Percentiles rank a stretch among this genome's conserved stretches.
These are phyloP conservation scores for Trichoderma gamsii DNA, from an alignment of 495 filamentous ascomycete species.

Conservation along the genomic window DNA sequence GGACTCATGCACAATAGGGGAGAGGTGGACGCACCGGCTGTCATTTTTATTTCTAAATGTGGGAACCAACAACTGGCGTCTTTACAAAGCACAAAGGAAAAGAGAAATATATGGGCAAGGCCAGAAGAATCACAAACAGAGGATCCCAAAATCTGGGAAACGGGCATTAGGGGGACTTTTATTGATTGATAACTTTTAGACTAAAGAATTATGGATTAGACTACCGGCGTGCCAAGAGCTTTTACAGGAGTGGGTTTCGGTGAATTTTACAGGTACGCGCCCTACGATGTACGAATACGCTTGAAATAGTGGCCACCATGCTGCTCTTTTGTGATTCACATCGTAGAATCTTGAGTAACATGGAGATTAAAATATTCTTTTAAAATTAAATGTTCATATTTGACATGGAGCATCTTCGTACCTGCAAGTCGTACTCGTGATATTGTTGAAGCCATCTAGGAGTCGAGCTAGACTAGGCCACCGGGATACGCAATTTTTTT, in stretches of 20 bases:
- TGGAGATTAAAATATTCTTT: no score
- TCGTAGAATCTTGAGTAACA: no score
- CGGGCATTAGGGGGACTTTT: neutral
- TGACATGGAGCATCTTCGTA: neutral
- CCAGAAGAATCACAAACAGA: neutral
- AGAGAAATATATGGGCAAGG: neutral
- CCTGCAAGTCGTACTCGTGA: neutral
- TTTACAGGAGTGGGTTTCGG: neutral
- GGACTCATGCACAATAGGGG: neutral
- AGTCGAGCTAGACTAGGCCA: neutral
- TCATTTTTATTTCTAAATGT: slow-evolving; percentile 4
- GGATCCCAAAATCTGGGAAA: neutral
- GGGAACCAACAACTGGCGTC: neutral
- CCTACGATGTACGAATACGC: neutral
- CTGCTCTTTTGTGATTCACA: no score
- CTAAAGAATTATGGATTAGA: neutral
- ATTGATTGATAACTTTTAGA: neutral
- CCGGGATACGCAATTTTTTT: neutral
- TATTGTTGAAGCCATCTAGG: neutral
- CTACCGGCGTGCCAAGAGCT: neutral
- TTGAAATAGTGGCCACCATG: neutral
- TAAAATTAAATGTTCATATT: no score
- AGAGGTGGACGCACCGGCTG: neutral
- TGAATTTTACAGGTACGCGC: neutral
- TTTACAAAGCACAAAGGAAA: neutral